These are phyloP conservation scores for Erodium texanum DNA, from an alignment of 441 rosid species.

Conservation along the genomic window DNA sequence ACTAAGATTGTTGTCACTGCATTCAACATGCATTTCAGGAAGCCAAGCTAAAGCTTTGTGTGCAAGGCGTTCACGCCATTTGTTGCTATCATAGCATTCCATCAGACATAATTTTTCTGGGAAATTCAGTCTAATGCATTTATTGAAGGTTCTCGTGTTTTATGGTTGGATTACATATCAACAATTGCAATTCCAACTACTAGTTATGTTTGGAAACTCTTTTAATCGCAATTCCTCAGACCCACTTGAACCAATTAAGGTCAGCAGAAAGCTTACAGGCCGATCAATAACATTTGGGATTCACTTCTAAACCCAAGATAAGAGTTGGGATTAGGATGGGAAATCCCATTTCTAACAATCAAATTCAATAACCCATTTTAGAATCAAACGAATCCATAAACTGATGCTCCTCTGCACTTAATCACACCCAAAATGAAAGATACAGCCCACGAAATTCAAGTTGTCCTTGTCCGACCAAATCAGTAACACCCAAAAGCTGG, in stretches of 20 bases:
- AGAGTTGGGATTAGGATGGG: not conserved
- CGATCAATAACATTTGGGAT: slow-evolving; percentile 27
- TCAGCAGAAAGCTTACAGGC: slow-evolving; percentile 42
- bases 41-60: slow-evolving; percentile 34
- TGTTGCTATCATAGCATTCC: slow-evolving; percentile 52
- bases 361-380: not conserved
- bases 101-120: slow-evolving; percentile 29
- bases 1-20: slow-evolving; percentile 38
- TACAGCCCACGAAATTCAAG: not conserved
- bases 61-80: slow-evolving; percentile 45
- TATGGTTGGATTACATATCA: slow-evolving; percentile 47
- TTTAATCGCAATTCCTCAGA: slow-evolving; percentile 43
- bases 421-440: not conserved
- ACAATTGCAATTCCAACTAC: slow-evolving; percentile 39
- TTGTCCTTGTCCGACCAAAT: not conserved
- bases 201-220: slow-evolving; percentile 30
- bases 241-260: slow-evolving; percentile 36
- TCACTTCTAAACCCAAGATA: not conserved
- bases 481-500: not conserved
- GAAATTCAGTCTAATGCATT: slow-evolving; percentile 34
- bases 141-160: slow-evolving; percentile 30
- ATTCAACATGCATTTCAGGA: slow-evolving; percentile 39
- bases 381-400: not conserved
- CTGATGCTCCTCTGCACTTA: not conserved
- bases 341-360: not conserved